phyloP scores from a whole-genome alignment of 495 filamentous ascomycete genomes.

The Podospora australis region DNA sequence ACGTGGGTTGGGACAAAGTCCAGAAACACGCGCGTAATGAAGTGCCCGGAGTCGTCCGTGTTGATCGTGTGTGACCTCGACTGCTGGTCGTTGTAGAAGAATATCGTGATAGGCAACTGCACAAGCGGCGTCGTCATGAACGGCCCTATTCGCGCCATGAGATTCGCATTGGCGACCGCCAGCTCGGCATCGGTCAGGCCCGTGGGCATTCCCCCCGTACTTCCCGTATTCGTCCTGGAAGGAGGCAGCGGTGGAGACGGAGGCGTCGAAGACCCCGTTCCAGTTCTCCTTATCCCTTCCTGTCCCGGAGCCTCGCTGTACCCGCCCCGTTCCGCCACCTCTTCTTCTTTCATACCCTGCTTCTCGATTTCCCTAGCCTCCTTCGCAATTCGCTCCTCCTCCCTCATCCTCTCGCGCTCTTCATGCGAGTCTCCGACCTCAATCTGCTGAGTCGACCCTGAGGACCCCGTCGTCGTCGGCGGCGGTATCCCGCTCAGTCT shows the following conservation, averaged over 20 bases:
- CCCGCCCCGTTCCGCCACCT: slow-evolving; percentile 59
- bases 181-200: slow-evolving; percentile 63
- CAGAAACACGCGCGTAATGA: slow-evolving; percentile 64
- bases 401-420: slow-evolving; percentile 37
- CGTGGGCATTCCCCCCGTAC: too few relatives aligned
- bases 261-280: slow-evolving; percentile 23
- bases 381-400: slow-evolving; percentile 57
- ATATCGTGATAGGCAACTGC: slow-evolving; percentile 70
- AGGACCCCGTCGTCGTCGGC: slow-evolving; percentile 30
- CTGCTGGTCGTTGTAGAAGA: slow-evolving; percentile 78
- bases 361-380: slow-evolving; percentile 69
- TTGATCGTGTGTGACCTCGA: slow-evolving; percentile 72
- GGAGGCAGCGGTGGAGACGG: slow-evolving; percentile 28
- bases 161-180: slow-evolving; percentile 69
- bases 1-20: slow-evolving; percentile 89
- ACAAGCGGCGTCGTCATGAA: slow-evolving; percentile 79
- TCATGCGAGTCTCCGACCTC: slow-evolving; percentile 18
- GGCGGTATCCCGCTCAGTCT: slow-evolving; percentile 79
- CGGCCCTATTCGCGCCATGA: slow-evolving; percentile 80
- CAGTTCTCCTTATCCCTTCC: too few relatives aligned
- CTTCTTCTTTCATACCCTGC: slow-evolving; percentile 62
- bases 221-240: slow-evolving; percentile 37
- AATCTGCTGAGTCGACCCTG: background rate
- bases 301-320: slow-evolving; percentile 36
- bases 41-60: slow-evolving; percentile 86